Percentiles rank a stretch among this genome's conserved stretches.
phyloP scores from a whole-genome alignment of 2,329 filamentous ascomycete genomes.

The Verticillium zaregamsianum region DNA sequence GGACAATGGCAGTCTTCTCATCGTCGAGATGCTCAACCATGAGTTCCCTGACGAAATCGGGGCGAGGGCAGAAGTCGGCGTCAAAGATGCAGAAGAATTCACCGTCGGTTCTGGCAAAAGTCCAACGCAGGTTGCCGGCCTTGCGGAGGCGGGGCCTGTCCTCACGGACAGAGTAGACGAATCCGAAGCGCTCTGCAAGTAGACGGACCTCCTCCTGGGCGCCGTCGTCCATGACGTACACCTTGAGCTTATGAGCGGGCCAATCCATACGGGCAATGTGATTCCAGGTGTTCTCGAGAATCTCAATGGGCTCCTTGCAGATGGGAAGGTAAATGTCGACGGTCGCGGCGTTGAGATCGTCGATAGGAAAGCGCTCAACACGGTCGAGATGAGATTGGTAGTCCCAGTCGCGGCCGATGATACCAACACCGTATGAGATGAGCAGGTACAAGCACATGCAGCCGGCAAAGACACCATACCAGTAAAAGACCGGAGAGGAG shows the following conservation, averaged over 20 bases:
- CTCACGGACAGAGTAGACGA: slow-evolving; percentile 34
- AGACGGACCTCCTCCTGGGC: slow-evolving; percentile 22
- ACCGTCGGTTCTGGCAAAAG: slow-evolving; percentile 30
- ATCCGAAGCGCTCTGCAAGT: slow-evolving; percentile 27
- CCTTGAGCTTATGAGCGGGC: slow-evolving; percentile 28
- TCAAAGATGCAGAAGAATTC: slow-evolving; percentile 39
- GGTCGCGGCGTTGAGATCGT: slow-evolving; percentile 26
- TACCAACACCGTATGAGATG: slow-evolving; percentile 34
- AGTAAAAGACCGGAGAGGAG: slow-evolving; percentile 28
- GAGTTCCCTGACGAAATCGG: slow-evolving; percentile 33
- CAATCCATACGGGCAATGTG: slow-evolving; percentile 29
- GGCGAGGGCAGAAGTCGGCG: slow-evolving; percentile 36
- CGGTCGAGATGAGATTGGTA: slow-evolving; percentile 25
- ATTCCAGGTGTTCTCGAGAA: slow-evolving; percentile 31
- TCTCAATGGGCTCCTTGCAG: slow-evolving; percentile 36
- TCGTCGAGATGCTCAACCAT: slow-evolving; percentile 34
- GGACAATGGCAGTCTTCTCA: slow-evolving; percentile 32
- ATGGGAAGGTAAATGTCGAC: slow-evolving; percentile 37
- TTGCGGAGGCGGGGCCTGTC: slow-evolving; percentile 36
- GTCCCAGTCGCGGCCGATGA: slow-evolving; percentile 34
- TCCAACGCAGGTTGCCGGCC: slow-evolving; percentile 37
- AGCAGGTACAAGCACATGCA: slow-evolving; percentile 34
- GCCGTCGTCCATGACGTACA: slow-evolving; percentile 36
- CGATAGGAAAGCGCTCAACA: slow-evolving; percentile 25
- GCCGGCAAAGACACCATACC: slow-evolving; percentile 32